Conservation (phyloP, 1,284 basidiomycete genomes). For the Malassezia sympodialis region DNA sequence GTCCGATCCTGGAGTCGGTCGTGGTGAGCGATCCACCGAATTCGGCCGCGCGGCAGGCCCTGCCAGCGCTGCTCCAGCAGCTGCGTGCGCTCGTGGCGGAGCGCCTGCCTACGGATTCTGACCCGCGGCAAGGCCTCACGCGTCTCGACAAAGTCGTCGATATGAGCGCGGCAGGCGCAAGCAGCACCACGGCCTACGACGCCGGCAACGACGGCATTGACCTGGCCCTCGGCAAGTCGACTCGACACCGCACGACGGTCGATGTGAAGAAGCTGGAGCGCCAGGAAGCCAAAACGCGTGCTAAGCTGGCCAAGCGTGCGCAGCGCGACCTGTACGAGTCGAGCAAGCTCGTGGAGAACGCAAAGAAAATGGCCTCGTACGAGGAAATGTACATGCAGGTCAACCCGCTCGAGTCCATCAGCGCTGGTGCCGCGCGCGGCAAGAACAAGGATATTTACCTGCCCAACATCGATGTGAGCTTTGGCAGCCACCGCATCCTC, state of each 20-base stretch:
- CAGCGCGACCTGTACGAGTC: conserved; percentile 78
- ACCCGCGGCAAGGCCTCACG: conserved; percentile 31
- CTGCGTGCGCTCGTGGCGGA: conserved; percentile 32
- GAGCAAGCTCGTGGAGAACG: conserved; percentile 83
- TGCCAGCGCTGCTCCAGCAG: conserved; percentile 27
- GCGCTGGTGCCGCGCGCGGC: conserved; percentile 59
- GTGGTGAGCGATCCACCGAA: conserved; percentile 29
- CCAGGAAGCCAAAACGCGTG: conserved; percentile 93
- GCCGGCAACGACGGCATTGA: conserved; percentile 48
- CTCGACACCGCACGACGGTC: conserved; percentile 87
- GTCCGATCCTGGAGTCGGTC: conserved; percentile 43
- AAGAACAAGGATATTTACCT: conserved; percentile 70
- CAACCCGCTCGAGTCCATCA: conserved; percentile 79
- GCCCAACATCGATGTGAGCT: conserved; percentile 67
- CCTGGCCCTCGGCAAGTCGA: conserved; percentile 84
- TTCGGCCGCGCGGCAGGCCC: conserved; percentile 20
- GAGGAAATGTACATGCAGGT: conserved; percentile 99
- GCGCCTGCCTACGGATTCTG: conserved; percentile 21
- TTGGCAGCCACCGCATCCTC: conserved; percentile 80
- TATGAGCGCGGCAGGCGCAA: conserved; percentile 64
- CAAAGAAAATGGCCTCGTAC: conserved; percentile 84
- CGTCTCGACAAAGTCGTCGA: conserved; percentile 82
- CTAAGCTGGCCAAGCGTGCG: conserved; percentile 91
- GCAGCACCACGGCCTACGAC: conserved; percentile 35
- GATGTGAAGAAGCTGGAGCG: conserved; percentile 97